Percentiles rank a stretch among this genome's conserved stretches.
Evolutionary conservation across 177 flowering plant genomes (phyloP).

Genomic region (Vitis hybrid): DNA sequence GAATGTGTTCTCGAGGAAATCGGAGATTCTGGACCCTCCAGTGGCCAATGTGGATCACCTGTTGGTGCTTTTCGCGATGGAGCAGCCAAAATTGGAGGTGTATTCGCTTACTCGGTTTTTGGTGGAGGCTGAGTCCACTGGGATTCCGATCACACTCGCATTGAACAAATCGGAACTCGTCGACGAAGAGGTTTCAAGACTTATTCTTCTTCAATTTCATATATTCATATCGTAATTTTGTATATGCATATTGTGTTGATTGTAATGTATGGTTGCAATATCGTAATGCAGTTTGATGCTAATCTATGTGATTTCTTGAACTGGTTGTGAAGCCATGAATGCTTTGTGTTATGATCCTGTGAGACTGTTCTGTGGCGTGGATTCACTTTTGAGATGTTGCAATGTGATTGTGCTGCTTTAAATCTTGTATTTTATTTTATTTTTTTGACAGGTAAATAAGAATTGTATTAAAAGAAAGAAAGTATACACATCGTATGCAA

Average conservation of each 20-base stretch:
- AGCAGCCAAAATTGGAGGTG: constrained; percentile 80
- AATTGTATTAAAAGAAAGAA: too few relatives aligned
- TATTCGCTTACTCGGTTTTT: constrained; percentile 75
- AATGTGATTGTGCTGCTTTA: too few relatives aligned
- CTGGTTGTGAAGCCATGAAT: too few relatives aligned
- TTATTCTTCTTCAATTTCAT: background rate
- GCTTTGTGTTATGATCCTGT: too few relatives aligned
- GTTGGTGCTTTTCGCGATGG: constrained; percentile 80
- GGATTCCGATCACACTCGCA: constrained; percentile 84
- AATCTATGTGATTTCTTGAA: too few relatives aligned
- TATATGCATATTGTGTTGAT: background rate
- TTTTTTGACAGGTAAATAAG: too few relatives aligned
- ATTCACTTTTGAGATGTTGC: too few relatives aligned
- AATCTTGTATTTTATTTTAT: too few relatives aligned
- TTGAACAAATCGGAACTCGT: constrained; percentile 83
- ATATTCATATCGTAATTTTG: background rate
- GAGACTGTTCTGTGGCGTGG: too few relatives aligned
- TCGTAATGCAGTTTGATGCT: too few relatives aligned
- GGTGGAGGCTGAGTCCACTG: constrained; percentile 91
- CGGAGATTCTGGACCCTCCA: constrained; percentile 79
- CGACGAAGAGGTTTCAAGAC: constrained; percentile 55
- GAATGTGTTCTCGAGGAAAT: constrained; percentile 67
- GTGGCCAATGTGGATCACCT: constrained; percentile 95
- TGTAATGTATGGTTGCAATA: too few relatives aligned
- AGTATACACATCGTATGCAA: too few relatives aligned